These are phyloP conservation scores for Mucor saturninus DNA, from an alignment of 371 early-diverging fungal genomes.

Conservation along the genomic window DNA sequence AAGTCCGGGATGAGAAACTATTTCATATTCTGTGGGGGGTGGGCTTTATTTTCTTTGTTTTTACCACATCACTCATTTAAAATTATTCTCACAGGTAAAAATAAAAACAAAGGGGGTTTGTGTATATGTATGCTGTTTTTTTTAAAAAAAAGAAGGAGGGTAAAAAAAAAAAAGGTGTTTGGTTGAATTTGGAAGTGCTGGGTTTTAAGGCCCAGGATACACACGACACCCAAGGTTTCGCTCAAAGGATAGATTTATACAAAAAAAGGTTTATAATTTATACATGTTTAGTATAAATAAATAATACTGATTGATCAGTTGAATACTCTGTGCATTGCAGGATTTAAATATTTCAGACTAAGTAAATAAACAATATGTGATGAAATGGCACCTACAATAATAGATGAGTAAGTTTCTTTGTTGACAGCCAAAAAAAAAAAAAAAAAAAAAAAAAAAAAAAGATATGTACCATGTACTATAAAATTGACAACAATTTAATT, in stretches of 20 bases:
- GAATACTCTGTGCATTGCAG: conserved; percentile 7
- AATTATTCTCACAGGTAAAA: background rate
- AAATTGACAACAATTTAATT: conserved; percentile 3
- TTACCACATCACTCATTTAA: conserved; percentile 38
- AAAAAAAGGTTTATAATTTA: background rate
- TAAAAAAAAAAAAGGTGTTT: background rate
- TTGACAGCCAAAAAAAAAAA: background rate
- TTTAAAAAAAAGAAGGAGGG: background rate
- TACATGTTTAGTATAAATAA: conserved; percentile 4
- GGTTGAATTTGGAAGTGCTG: background rate
- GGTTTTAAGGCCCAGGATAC: too few species aligned
- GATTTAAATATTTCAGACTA: conserved; percentile 4
- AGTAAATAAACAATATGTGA: background rate
- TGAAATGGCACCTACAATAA: background rate
- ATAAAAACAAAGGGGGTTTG: background rate
- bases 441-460: background rate
- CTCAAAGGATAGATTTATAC: too few species aligned
- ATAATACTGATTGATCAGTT: conserved; percentile 3
- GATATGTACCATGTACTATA: background rate
- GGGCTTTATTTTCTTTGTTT: conserved; percentile 9
- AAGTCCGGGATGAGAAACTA: background rate
- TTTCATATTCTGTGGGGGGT: background rate
- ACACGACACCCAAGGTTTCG: too few species aligned
- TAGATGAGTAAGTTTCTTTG: background rate
- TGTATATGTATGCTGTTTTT: background rate